Base-by-base conservation (phyloP, 1,139 yeast species). In the Suhomyces chickasaworum region DNA sequence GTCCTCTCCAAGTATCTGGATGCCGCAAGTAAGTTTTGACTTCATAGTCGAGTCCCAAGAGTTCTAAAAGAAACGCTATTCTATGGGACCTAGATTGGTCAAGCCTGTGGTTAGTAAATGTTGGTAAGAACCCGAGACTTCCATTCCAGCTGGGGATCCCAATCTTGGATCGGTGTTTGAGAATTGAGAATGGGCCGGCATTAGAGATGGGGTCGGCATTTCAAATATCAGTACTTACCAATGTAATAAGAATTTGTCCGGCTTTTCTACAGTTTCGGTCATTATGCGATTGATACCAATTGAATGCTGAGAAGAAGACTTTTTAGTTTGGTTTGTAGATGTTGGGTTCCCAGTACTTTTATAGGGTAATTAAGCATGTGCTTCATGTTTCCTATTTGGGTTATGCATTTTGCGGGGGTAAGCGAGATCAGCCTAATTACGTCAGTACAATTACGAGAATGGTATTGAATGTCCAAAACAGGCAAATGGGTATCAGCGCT, bases 51-150 rank as follows among this genome's bases (percentile, higher is more conserved):
- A 83, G 59, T 23, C 71, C 69, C 15, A 82, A 64, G 42, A 78
- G 74, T 49, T 81, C 85, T 18, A 82, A 63, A 29, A 80, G 61
- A 84, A 86, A 82, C 36, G 77, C 56, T 15, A 81, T 68, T 45
- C 86, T 67, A 45, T 73, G 76, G 2, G 85, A 68, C 47, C 87
- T 69, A 9, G 85, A 80, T 32, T 74, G 68, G 53, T 77, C 74
- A 50, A 81, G 71, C 78, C 80, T 56, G 23, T 4, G 12, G 52
- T 49, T 47, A 49, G 53, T 43, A 37, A 37, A n/a, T 27, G 21
- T 15, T 3, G 23, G 10, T 3, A 15, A 12, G 12, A 9, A 10
- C 13, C n/a, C 12, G 13, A 13, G n/a, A 9, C 27, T 8, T 10
- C 29, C 13, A 25, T 13, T 12, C 6, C 29, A 8, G 18, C 17